These are phyloP conservation scores for Fusarium sp. DNA, from an alignment of 2,329 filamentous ascomycete genomes.

Conservation along the genomic window DNA sequence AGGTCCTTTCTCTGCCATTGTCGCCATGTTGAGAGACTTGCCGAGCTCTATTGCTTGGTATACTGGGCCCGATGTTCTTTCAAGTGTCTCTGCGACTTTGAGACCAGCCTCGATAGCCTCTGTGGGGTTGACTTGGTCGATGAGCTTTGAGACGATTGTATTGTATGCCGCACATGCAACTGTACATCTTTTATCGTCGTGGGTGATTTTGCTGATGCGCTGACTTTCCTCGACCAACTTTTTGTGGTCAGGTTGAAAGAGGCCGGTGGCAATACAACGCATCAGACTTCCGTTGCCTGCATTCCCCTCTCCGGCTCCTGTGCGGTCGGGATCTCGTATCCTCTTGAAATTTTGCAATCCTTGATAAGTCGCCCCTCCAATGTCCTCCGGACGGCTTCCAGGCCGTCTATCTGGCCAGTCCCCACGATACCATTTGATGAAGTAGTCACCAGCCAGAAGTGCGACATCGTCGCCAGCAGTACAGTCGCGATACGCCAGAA, in stretches of 20 bases:
- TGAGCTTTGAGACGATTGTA: slow-evolving; percentile 52
- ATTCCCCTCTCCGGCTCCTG: slow-evolving; percentile 56
- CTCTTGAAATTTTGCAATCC: slow-evolving; percentile 52
- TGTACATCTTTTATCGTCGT: slow-evolving; percentile 55
- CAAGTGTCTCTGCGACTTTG: slow-evolving; percentile 40
- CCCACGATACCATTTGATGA: slow-evolving; percentile 59
- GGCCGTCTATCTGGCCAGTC: slow-evolving; percentile 57
- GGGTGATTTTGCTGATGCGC: slow-evolving; percentile 57
- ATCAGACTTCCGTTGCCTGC: slow-evolving; percentile 63
- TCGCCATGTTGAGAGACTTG: slow-evolving; percentile 42
- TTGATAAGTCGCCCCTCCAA: slow-evolving; percentile 56
- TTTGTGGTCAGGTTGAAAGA: slow-evolving; percentile 53
- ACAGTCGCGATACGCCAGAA: slow-evolving; percentile 58
- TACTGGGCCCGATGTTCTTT: slow-evolving; percentile 38
- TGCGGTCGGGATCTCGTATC: slow-evolving; percentile 33
- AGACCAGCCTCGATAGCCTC: slow-evolving; percentile 52
- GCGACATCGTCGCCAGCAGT: slow-evolving; percentile 49
- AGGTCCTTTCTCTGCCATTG: slow-evolving; percentile 53
- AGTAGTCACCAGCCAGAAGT: slow-evolving; percentile 54
- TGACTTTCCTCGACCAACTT: slow-evolving; percentile 51
- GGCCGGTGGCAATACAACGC: slow-evolving; percentile 61
- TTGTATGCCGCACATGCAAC: slow-evolving; percentile 58
- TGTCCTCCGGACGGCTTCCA: slow-evolving; percentile 54
- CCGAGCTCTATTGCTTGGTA: slow-evolving; percentile 49
- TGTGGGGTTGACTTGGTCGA: slow-evolving; percentile 42